Evolutionary conservation across 2,329 filamentous ascomycete species (phyloP), one percentile per base, ranked within the genome.

Genomic region (Curvularia verruculosa): DNA sequence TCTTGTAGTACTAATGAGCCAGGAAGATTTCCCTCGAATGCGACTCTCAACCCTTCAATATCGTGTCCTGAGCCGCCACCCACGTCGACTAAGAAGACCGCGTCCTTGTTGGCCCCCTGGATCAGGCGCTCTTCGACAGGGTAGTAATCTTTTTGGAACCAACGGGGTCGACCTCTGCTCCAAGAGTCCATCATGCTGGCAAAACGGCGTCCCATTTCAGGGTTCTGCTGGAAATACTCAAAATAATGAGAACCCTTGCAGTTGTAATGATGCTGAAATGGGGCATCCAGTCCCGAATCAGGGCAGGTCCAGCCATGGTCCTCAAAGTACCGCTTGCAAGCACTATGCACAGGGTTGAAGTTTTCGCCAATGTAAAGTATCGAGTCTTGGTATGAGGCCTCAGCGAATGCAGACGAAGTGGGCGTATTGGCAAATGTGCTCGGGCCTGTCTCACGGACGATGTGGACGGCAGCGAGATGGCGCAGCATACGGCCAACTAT

Each of bases 161-260:
- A 70, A 7, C 65, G 28, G 39, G 66, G 67, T 9, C 67, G 56
- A 0, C 69, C 69, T 23, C 61, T 62, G 49, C 67, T 71, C 67
- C 66, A 71, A 13, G 59, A 50, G 23, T 64, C 61, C 66, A 71
- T 71, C 68, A 71, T 71, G 29, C 66, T 68, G 7, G 63, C 68
- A 44, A 71, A 71, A 4, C 67, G 37, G 6, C 63, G 49, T 1
- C 68, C 68, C 60, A 68, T 64, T n/a, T 68, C 65, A 1, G 56
- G 66, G 8, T 49, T 58, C 1, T 58, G 57, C 21, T 65, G 56
- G 34, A 69, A 68, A 49, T 69, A 67, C 52, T 69, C 67, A 31
- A 69, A 71, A n/a, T 59, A 59, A 41, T 59, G 53, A 18, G 19
- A 49, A 2, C 66, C 67, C 15, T 68, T 67, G 48, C 65, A 65